A percentile compares a stretch with the other conserved stretches of the same genome.
Evolutionary conservation across 2,329 filamentous ascomycete genomes (phyloP).

Genomic region (Cryphonectria parasitica): DNA sequence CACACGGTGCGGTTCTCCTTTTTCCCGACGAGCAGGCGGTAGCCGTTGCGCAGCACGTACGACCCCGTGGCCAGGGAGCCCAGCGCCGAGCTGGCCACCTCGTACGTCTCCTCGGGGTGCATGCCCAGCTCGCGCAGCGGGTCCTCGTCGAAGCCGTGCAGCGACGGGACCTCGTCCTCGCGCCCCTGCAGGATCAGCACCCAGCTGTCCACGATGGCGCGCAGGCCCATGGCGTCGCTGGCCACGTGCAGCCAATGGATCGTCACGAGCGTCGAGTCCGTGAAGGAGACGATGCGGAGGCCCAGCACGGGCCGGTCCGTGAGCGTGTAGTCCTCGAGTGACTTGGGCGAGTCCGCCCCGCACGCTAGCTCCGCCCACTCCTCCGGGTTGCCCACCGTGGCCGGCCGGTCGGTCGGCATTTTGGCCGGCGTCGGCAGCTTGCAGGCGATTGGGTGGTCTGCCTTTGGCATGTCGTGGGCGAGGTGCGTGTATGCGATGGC

Average conservation of each 20-base stretch:
- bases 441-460: constrained; percentile 41
- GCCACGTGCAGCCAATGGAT: constrained; percentile 48
- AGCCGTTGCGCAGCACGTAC: constrained; percentile 37
- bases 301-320: constrained; percentile 46
- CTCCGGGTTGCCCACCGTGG: constrained; percentile 36
- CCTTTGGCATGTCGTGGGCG: constrained; percentile 35
- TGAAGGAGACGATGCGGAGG: constrained; percentile 49
- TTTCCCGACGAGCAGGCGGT: constrained; percentile 34
- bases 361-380: constrained; percentile 33
- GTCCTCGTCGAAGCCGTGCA: constrained; percentile 38
- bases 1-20: constrained; percentile 44
- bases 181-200: constrained; percentile 42
- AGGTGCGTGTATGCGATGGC: constrained; percentile 42
- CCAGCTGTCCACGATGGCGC: constrained; percentile 47
- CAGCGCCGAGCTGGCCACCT: constrained; percentile 31
- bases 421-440: constrained; percentile 35
- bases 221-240: constrained; percentile 46
- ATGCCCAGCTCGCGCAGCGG: constrained; percentile 37
- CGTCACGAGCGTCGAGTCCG: constrained; percentile 47
- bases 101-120: constrained; percentile 34
- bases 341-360: constrained; percentile 32
- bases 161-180: constrained; percentile 40
- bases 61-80: constrained; percentile 32
- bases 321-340: constrained; percentile 42
- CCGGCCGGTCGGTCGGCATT: constrained; percentile 29